Evolutionary conservation across 2,329 filamentous ascomycete genomes (phyloP).

Genomic region (Xylaria polymorpha): DNA sequence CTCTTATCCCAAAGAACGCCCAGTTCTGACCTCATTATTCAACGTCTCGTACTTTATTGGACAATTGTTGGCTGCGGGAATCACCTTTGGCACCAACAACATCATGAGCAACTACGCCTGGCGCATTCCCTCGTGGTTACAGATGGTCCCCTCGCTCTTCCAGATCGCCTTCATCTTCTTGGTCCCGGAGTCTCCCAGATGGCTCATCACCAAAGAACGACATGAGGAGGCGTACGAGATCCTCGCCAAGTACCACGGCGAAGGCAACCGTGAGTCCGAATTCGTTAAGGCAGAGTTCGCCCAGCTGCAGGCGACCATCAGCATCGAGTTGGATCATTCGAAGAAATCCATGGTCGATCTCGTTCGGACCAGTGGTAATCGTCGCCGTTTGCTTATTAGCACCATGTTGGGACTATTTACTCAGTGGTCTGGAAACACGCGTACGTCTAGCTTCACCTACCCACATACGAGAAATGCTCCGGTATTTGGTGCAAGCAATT

Average conservation of each 20-base stretch:
- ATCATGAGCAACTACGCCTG: conserved; percentile 56
- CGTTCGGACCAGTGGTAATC: conserved; percentile 55
- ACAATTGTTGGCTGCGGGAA: conserved; percentile 61
- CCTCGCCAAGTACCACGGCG: conserved; percentile 59
- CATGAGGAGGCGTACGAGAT: conserved; percentile 62
- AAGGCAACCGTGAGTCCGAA: conserved; percentile 58
- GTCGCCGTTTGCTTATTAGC: conserved; percentile 54
- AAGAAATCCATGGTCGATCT: conserved; percentile 60
- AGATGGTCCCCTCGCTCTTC: conserved; percentile 57
- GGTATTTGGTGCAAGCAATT: background rate
- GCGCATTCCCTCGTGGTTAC: conserved; percentile 60
- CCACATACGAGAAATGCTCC: background rate
- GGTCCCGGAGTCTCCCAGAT: conserved; percentile 70
- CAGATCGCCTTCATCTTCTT: conserved; percentile 58
- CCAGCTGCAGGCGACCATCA: conserved; percentile 67
- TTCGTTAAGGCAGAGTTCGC: conserved; percentile 66
- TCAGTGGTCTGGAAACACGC: conserved; percentile 47
- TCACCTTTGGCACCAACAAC: conserved; percentile 61
- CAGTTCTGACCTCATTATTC: conserved; percentile 69
- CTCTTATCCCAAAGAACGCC: conserved; percentile 69
- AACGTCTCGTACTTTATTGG: conserved; percentile 69
- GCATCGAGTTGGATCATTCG: conserved; percentile 62
- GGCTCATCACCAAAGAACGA: conserved; percentile 64
- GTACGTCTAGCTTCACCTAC: conserved; percentile 18
- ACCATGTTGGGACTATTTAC: conserved; percentile 55